These are phyloP conservation scores for Metschnikowia corniflorae DNA, from an alignment of 805 yeast genomes.

Conservation along the genomic window DNA sequence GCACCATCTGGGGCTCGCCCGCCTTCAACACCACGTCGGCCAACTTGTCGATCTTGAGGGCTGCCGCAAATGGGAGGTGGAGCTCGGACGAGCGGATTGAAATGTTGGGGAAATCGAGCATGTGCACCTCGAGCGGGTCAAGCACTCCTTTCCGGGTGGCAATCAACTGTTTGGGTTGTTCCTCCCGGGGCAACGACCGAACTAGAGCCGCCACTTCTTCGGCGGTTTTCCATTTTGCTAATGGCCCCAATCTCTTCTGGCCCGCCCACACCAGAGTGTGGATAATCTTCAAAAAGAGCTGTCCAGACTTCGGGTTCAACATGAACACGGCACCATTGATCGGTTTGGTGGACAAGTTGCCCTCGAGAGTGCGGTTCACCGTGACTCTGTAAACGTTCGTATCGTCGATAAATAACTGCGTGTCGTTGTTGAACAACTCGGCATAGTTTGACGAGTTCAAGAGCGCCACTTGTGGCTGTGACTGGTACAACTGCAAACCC, in stretches of 20 bases:
- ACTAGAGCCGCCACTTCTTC: slow-evolving; percentile 93
- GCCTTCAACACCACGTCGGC: slow-evolving; percentile 79
- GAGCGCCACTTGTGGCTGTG: slow-evolving; percentile 90
- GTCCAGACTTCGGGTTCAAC: slow-evolving; percentile 88
- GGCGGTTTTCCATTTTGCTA: slow-evolving; percentile 97
- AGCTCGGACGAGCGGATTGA: slow-evolving; percentile 86
- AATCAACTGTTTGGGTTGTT: slow-evolving; percentile 90
- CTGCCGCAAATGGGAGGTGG: slow-evolving; percentile 83
- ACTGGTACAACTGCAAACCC: slow-evolving; percentile 88
- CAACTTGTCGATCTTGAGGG: slow-evolving; percentile 75
- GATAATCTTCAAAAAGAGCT: slow-evolving; percentile 79
- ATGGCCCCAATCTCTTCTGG: slow-evolving; percentile 85
- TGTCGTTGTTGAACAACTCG: slow-evolving; percentile 80
- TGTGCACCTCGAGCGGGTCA: slow-evolving; percentile 94
- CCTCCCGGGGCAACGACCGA: slow-evolving; percentile 85
- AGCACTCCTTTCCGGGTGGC: slow-evolving; percentile 86
- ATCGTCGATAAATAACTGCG: slow-evolving; percentile 86
- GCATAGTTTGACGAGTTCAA: slow-evolving; percentile 86
- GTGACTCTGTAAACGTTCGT: slow-evolving; percentile 91
- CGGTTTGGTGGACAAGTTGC: slow-evolving; percentile 88
- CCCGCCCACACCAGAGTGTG: slow-evolving; percentile 98
- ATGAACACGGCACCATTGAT: slow-evolving; percentile 91
- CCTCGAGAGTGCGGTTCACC: slow-evolving; percentile 88
- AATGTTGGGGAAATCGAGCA: slow-evolving; percentile 93
- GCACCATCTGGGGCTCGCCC: slow-evolving; percentile 87